Conservation (phyloP, 78 protist species). For the Monocercomonoides exilis region DNA sequence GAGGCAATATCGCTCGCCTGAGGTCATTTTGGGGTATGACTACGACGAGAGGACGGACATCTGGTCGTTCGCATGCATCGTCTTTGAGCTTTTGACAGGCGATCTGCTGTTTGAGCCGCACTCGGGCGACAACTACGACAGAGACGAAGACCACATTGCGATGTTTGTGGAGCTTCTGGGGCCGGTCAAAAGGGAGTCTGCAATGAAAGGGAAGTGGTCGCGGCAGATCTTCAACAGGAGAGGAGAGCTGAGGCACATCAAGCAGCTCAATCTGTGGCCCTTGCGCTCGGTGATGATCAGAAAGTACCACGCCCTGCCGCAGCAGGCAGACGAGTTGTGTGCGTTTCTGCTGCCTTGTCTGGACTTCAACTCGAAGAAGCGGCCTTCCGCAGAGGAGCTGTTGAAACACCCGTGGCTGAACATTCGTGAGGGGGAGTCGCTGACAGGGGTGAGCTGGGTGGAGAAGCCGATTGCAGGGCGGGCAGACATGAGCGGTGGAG, state of each 20-base stretch:
- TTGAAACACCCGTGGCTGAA: constrained; percentile 22
- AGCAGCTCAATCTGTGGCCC: constrained; percentile 54
- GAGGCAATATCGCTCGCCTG: constrained; percentile 39
- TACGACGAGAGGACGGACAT: constrained; percentile 37
- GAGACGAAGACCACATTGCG: constrained; percentile 59
- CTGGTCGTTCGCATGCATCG: constrained; percentile 45
- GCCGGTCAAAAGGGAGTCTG: constrained; percentile 26
- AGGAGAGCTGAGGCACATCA: constrained; percentile 67
- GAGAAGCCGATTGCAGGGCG: background rate
- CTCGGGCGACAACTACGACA: constrained; percentile 23
- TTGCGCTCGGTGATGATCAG: constrained; percentile 52
- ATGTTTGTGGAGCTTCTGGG: constrained; percentile 71
- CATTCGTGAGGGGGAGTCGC: background rate
- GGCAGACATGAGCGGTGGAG: background rate
- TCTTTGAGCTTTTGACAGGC: constrained; percentile 41
- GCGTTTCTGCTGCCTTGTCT: background rate
- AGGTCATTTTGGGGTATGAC: constrained; percentile 14
- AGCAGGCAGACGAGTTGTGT: constrained; percentile 47
- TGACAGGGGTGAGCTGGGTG: background rate
- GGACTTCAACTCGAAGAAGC: background rate
- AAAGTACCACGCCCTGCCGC: constrained; percentile 45
- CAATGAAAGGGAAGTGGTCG: background rate
- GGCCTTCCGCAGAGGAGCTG: constrained; percentile 63
- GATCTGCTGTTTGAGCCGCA: constrained; percentile 36
- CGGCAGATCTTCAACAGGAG: constrained; percentile 43